Base-by-base conservation (phyloP, 2,329 filamentous ascomycete species). In the Xylaria sp. region DNA sequence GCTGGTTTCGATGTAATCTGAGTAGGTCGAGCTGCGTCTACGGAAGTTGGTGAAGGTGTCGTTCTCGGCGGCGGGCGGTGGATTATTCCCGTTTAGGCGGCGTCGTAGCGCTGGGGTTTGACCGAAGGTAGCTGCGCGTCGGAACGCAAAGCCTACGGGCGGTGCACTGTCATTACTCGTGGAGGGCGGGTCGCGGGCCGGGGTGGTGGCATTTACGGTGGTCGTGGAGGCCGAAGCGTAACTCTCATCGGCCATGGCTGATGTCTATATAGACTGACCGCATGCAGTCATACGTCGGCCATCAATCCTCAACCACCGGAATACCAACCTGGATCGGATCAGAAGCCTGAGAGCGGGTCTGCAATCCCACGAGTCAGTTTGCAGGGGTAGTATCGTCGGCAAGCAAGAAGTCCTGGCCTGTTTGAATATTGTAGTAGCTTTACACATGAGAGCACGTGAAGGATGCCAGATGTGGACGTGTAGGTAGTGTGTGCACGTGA, bases 1-100 rank as follows among this genome's bases (percentile, higher is more conserved):
- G 23, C 91, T 92, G 2, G 87, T 88, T 56, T 86, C 86, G 53
- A 91, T 82, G 74, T 87, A 90, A 75, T 94, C 92, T 33, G 93
- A 96, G 70, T 97, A 88, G 57, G 89, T 89, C 42, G 93, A 96
- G 81, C 91, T 93, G 70, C 92, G 88, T 63, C 93, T 88, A 33
- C 88, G 86, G 59, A 78, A 77, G 56, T 73, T 65, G 63, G 73
- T 65, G 60, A 79, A 72, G 70, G 74, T 65, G 64, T 69, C 66
- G 56, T 73, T 65, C 7, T 66, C 63, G 49, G 62, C 59, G 20
- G 69, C 53, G 51, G 69, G 56, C 7, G 70, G 51, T 69, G 76
- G 59, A 33, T 64, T 13, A 38, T 64, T 74, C n/a, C 67, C 38
- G 20, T 69, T 73, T 36, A 72, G 28, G 33, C 75, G 76, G n/a